phyloP scores from a whole-genome alignment of 164 flowering plant species.

The Malania oleifera region DNA sequence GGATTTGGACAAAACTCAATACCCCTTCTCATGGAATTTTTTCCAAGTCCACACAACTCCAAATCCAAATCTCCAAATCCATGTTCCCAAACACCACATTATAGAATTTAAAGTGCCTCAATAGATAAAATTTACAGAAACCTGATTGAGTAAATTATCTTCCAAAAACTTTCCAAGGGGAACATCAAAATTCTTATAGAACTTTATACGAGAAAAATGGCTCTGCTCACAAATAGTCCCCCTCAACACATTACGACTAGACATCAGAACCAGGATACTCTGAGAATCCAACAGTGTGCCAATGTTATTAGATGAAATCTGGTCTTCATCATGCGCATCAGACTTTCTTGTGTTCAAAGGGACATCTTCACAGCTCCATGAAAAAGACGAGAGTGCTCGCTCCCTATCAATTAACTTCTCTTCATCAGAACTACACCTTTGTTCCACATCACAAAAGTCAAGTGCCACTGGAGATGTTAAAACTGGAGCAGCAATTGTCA shows the following conservation, averaged over 20 bases:
- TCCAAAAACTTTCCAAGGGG: conserved; percentile 75
- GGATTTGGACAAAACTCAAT: no score
- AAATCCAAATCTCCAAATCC: no score
- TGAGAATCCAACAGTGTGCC: conserved; percentile 49
- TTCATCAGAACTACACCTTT: conserved; percentile 25
- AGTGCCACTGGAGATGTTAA: conserved; percentile 12
- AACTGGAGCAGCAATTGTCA: conserved; percentile 17
- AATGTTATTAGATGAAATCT: conserved; percentile 26
- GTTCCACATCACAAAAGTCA: conserved; percentile 18
- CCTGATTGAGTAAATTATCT: conserved; percentile 80
- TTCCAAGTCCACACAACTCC: no score
- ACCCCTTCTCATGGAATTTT: no score
- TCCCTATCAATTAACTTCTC: conserved; percentile 24
- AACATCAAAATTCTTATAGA: conserved; percentile 80
- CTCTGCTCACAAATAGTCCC: conserved; percentile 69
- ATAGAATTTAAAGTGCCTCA: conserved; percentile 1
- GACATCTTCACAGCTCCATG: conserved; percentile 20
- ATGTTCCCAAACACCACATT: no score
- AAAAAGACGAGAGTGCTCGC: conserved; percentile 9
- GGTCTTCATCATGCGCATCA: conserved; percentile 19
- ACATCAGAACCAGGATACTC: conserved; percentile 79
- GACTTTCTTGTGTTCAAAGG: conserved; percentile 15
- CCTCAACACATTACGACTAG: conserved; percentile 49
- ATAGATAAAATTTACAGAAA: conserved; percentile 19
- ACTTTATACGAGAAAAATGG: conserved; percentile 78